Conservation (phyloP, 192 early-diverging fungal genomes). For the Podila verticillata region DNA sequence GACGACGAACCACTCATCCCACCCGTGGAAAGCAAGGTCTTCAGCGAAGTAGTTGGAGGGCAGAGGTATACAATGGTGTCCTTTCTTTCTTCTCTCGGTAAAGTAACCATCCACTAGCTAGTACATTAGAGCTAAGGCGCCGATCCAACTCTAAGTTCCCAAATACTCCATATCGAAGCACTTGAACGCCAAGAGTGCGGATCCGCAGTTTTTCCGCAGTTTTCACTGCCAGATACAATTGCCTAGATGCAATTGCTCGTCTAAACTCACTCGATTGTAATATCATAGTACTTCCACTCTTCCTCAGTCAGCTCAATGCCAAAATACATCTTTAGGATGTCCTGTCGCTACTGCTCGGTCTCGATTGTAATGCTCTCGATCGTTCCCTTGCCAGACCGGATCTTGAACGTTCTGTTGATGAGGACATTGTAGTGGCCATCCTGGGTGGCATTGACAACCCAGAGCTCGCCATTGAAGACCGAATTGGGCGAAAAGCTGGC, state of each 20-base stretch:
- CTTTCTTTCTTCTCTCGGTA: too few relatives aligned
- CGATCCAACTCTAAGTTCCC: too few relatives aligned
- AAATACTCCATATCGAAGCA: too few relatives aligned
- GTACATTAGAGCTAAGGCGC: too few relatives aligned
- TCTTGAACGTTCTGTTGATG: neutral
- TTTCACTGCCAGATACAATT: too few relatives aligned
- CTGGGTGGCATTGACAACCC: slow-evolving; percentile 14
- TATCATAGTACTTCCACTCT: slow-evolving; percentile 19
- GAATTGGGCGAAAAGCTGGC: slow-evolving; percentile 13
- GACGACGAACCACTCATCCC: neutral
- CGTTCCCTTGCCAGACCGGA: slow-evolving; percentile 1
- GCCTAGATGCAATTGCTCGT: too few relatives aligned
- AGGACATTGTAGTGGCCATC: slow-evolving; percentile 12
- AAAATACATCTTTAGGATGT: slow-evolving; percentile 19
- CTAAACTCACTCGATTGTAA: neutral
- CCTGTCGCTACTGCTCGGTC: slow-evolving; percentile 18
- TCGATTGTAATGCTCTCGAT: slow-evolving; percentile 5
- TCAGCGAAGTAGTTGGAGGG: too few relatives aligned
- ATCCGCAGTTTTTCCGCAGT: too few relatives aligned
- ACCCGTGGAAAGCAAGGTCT: too few relatives aligned
- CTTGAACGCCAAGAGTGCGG: too few relatives aligned
- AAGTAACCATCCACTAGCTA: too few relatives aligned
- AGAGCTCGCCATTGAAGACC: neutral
- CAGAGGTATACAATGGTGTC: too few relatives aligned
- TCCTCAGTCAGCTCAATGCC: slow-evolving; percentile 23